Conservation (phyloP, 2,329 filamentous ascomycete genomes). For the Shiraia sp. region DNA sequence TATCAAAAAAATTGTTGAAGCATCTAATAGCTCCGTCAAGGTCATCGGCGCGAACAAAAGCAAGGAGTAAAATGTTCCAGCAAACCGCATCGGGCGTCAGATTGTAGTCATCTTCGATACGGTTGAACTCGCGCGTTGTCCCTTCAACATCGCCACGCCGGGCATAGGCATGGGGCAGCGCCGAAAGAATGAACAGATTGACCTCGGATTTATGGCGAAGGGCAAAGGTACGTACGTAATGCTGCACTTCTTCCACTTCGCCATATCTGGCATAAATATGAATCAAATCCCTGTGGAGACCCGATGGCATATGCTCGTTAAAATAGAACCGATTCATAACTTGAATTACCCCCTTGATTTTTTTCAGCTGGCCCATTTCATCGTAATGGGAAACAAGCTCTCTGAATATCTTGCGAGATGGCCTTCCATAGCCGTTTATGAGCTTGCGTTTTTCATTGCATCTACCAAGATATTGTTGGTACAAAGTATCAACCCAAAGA, state of each 20-base stretch:
- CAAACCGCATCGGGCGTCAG: conserved; percentile 61
- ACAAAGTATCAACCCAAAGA: conserved; percentile 27
- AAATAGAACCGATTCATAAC: conserved; percentile 35
- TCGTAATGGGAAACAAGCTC: conserved; percentile 27
- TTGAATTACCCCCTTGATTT: conserved; percentile 23
- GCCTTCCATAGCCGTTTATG: too few relatives aligned
- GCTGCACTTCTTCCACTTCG: conserved; percentile 33
- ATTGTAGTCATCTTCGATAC: conserved; percentile 61
- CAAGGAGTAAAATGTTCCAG: conserved; percentile 79
- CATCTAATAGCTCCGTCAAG: conserved; percentile 66
- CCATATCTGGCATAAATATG: conserved; percentile 41
- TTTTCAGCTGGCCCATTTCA: conserved; percentile 16
- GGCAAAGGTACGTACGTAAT: conserved; percentile 36
- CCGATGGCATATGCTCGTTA: conserved; percentile 15
- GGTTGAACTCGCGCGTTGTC: conserved; percentile 64
- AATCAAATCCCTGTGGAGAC: conserved; percentile 26
- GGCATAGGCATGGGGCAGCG: conserved; percentile 71
- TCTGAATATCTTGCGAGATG: conserved; percentile 23
- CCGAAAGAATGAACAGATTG: conserved; percentile 18
- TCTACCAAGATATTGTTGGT: conserved; percentile 23
- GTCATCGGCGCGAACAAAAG: conserved; percentile 68
- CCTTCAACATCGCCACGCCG: conserved; percentile 65
- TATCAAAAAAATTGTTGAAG: conserved; percentile 64
- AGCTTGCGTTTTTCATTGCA: not conserved
- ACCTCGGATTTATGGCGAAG: conserved; percentile 8